A percentile compares a stretch with the other conserved stretches of the same genome.
These are phyloP conservation scores for Asterophora lycoperdoides DNA, from an alignment of 768 basidiomycete species.

Conservation along the genomic window DNA sequence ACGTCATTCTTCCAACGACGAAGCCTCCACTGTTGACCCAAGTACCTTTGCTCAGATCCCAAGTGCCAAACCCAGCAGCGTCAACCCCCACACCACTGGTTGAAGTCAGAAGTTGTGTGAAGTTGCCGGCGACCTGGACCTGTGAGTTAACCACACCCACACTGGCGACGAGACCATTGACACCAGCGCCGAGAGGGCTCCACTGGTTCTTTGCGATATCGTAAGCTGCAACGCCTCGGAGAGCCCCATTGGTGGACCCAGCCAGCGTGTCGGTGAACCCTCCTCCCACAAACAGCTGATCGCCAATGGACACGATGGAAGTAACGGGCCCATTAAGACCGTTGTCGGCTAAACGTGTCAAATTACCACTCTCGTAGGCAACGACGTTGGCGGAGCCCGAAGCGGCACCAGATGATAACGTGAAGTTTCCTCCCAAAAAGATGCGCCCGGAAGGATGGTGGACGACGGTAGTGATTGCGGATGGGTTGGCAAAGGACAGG, in stretches of 20 bases:
- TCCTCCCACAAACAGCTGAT: constrained; percentile 82
- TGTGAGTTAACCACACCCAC: constrained; percentile 48
- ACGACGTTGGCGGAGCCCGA: constrained; percentile 68
- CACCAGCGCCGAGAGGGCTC: constrained; percentile 65
- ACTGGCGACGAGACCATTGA: constrained; percentile 70
- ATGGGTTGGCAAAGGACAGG: constrained; percentile 31
- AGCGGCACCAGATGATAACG: constrained; percentile 50
- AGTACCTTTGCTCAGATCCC: constrained; percentile 52
- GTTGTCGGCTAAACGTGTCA: constrained; percentile 49
- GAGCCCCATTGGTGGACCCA: constrained; percentile 45
- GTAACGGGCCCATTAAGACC: constrained; percentile 82
- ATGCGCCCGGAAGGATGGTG: constrained; percentile 63
- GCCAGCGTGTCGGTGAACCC: constrained; percentile 69
- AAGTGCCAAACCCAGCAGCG: constrained; percentile 68
- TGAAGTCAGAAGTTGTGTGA: constrained; percentile 44
- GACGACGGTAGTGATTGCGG: constrained; percentile 49
- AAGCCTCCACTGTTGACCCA: constrained; percentile 81
- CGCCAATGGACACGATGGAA: constrained; percentile 57
- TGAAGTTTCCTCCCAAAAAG: constrained; percentile 78
- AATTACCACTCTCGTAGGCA: constrained; percentile 55
- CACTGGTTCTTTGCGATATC: constrained; percentile 62
- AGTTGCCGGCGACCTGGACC: constrained; percentile 72
- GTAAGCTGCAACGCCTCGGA: constrained; percentile 67
- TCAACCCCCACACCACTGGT: constrained; percentile 29
- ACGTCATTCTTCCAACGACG: constrained; percentile 62